Evolutionary conservation across 2,329 filamentous ascomycete species (phyloP).

Genomic region (Pestalotiopsis sp.): DNA sequence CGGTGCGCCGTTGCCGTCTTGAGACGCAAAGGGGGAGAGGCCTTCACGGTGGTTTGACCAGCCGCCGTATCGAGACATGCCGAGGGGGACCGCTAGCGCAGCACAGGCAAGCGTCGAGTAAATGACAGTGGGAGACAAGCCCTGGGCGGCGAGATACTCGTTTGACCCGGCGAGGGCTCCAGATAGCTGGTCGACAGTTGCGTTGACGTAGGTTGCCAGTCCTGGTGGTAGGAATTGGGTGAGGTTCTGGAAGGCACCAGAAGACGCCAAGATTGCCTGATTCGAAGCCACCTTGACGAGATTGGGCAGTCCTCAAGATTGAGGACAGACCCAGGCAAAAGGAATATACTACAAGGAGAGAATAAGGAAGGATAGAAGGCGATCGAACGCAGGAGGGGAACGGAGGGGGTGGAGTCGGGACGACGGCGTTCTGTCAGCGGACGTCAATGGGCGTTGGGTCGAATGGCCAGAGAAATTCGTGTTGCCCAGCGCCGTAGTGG

Average conservation of each 20-base stretch:
- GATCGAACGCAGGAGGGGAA: slow-evolving; percentile 8
- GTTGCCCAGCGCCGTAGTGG: slow-evolving; percentile 3
- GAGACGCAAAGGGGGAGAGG: slow-evolving; percentile 55
- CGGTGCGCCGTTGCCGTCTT: slow-evolving; percentile 49
- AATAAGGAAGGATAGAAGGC: neutral
- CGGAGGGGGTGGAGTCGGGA: slow-evolving; percentile 10
- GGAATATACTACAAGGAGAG: slow-evolving; percentile 4
- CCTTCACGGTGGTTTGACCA: slow-evolving; percentile 48
- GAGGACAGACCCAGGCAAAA: slow-evolving; percentile 38
- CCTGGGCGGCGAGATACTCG: slow-evolving; percentile 55
- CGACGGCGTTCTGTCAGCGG: slow-evolving; percentile 8
- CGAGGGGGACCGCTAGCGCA: slow-evolving; percentile 51
- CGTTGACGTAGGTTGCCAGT: slow-evolving; percentile 57
- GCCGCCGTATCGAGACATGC: slow-evolving; percentile 56
- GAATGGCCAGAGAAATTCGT: slow-evolving; percentile 3
- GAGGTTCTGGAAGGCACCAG: slow-evolving; percentile 65
- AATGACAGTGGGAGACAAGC: slow-evolving; percentile 50
- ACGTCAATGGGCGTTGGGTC: neutral
- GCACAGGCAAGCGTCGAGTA: slow-evolving; percentile 55
- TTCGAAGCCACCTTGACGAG: slow-evolving; percentile 64
- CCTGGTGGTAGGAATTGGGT: slow-evolving; percentile 50
- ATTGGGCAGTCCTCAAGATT: slow-evolving; percentile 37
- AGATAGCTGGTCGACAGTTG: slow-evolving; percentile 51
- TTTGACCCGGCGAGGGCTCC: slow-evolving; percentile 50
- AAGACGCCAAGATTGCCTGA: slow-evolving; percentile 60